A percentile compares a stretch with the other conserved stretches of the same genome.
phyloP scores from a whole-genome alignment of 768 basidiomycete genomes.

The Boletus speciosus region DNA sequence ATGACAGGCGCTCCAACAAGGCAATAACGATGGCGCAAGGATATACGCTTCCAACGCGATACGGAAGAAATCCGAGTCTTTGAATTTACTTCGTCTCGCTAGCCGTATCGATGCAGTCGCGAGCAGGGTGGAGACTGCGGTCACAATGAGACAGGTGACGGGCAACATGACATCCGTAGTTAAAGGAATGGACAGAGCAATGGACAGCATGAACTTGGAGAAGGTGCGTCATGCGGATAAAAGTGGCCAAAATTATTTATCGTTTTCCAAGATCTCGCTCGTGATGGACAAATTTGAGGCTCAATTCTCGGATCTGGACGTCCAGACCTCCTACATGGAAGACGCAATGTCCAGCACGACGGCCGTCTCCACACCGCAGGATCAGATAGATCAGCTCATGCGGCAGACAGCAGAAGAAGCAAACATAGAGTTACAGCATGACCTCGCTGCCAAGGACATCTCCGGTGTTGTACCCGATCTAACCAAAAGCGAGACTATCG shows the following conservation, averaged over 20 bases:
- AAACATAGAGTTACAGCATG: slow-evolving; percentile 91
- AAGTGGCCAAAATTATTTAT: background rate
- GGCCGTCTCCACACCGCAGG: slow-evolving; percentile 90
- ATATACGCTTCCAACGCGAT: slow-evolving; percentile 99
- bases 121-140: slow-evolving; percentile 94
- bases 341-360: slow-evolving; percentile 93
- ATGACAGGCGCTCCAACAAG: slow-evolving; percentile 86
- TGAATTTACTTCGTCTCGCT: slow-evolving; percentile 86
- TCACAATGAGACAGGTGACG: slow-evolving; percentile 95
- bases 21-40: slow-evolving; percentile 93
- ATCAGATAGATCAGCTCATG: slow-evolving; percentile 91
- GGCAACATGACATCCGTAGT: slow-evolving; percentile 97
- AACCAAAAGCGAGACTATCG: slow-evolving; percentile 46
- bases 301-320: slow-evolving; percentile 95
- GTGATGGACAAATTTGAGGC: slow-evolving; percentile 99
- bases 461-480: slow-evolving; percentile 55
- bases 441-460: slow-evolving; percentile 66
- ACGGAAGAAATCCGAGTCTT: slow-evolving; percentile 91
- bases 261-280: slow-evolving; percentile 71
- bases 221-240: slow-evolving; percentile 50
- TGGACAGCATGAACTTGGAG: slow-evolving; percentile 99
- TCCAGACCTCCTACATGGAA: slow-evolving; percentile 98
- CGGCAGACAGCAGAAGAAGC: slow-evolving; percentile 96
- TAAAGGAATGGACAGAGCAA: slow-evolving; percentile 97
- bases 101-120: slow-evolving; percentile 97